These are phyloP conservation scores for Rhodofomes roseus DNA, from an alignment of 1,284 basidiomycete species.

Conservation along the genomic window DNA sequence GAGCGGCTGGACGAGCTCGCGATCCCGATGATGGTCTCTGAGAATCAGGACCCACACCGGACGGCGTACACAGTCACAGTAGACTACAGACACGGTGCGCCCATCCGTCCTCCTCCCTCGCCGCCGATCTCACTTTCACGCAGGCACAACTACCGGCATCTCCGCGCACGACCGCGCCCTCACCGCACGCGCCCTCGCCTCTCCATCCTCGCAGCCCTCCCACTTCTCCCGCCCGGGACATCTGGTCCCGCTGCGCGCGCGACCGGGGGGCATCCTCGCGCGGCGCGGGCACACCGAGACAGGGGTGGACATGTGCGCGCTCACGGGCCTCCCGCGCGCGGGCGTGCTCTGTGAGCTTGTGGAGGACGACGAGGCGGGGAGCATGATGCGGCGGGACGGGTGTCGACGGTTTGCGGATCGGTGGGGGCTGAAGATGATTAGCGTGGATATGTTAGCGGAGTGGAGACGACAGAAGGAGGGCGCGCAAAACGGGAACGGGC, in stretches of 20 bases:
- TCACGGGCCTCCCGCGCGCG: slow-evolving; percentile 75
- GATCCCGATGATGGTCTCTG: slow-evolving; percentile 91
- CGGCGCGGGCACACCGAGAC: slow-evolving; percentile 95
- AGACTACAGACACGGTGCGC: slow-evolving; percentile 83
- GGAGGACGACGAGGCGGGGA: slow-evolving; percentile 85
- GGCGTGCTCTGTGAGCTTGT: slow-evolving; percentile 95
- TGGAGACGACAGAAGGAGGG: slow-evolving; percentile 21
- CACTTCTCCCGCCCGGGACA: slow-evolving; percentile 95
- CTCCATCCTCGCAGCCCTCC: slow-evolving; percentile 46
- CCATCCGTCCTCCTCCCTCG: neutral
- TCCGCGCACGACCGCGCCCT: slow-evolving; percentile 93
- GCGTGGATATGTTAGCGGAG: slow-evolving; percentile 76
- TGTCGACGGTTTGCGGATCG: slow-evolving; percentile 89
- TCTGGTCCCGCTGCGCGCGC: slow-evolving; percentile 89
- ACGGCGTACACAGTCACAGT: slow-evolving; percentile 98
- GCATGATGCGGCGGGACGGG: slow-evolving; percentile 96
- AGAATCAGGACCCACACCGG: slow-evolving; percentile 88
- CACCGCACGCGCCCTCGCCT: slow-evolving; percentile 81
- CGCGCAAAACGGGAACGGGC: neutral
- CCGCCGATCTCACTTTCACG: too few relatives aligned
- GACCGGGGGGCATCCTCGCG: slow-evolving; percentile 79
- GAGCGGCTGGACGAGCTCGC: slow-evolving; percentile 77
- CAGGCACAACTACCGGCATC: slow-evolving; percentile 94
- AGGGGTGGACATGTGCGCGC: slow-evolving; percentile 81
- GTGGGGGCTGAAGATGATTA: slow-evolving; percentile 93